Evolutionary conservation across 179 eudicot genomes (phyloP), one percentile per base, ranked within the genome.

Genomic region (Spinacia oleracea): DNA sequence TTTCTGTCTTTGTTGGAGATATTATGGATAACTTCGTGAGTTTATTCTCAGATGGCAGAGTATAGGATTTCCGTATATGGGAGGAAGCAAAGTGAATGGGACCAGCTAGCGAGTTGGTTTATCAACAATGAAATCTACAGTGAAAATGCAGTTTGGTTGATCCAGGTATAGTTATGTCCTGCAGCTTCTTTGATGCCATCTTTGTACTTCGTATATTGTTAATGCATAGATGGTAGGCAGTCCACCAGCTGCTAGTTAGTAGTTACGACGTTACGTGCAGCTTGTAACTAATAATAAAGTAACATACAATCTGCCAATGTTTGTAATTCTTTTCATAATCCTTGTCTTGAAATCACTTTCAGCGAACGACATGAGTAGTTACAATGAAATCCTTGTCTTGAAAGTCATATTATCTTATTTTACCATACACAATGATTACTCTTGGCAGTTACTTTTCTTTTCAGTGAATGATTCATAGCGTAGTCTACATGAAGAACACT

Each of bases 11-110:
- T 55, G 11, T 48, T 64, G 20, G 48, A 51, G 21, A 53, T 21
- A 8, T 58, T 53, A 58, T 25, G 58, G 40, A 56, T 70, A 45
- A 25, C 42, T 45, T 58, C 9, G 9, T 27, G 42, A 74, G n/a
- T 43, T 58, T 70, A 31, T 63, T 76, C 58, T 72, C 91, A 91
- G 93, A 85, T 91, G 92, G 97, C 97, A 31, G 97, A 92, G 83
- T 92, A 92, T 77, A 88, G 97, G 81, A 84, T 92, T 43, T 92
- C 97, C 23, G 78, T 92, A 74, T 92, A 92, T 75, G 97, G 97
- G 80, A 88, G 94, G 85, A 92, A 92, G 83, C 91, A 92, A 85
- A 92, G 97, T 79, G 97, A 92, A 81, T 92, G 97, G 97, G 97
- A 92, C 81, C 90, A 89, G 77, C 86, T 92, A 77, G 97, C 97